Evolutionary conservation across 306 rosid genomes (phyloP), one percentile per base, ranked within the genome.

Genomic region (Malus asiatica): DNA sequence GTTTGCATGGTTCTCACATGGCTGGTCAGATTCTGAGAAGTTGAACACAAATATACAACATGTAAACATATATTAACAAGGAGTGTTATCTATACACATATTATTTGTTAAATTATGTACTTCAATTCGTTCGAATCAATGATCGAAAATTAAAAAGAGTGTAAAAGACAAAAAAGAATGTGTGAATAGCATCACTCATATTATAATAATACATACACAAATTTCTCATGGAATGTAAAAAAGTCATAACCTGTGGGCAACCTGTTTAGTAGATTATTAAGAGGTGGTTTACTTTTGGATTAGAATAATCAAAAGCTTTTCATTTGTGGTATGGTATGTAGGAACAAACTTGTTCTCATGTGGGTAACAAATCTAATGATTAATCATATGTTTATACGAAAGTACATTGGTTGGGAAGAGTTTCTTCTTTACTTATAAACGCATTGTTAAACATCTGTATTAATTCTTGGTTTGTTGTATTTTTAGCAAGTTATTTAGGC

Each of bases 1-100:
- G 77, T 51, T 66, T 76, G 74, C 83, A 82, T 48, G 33, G 69
- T 77, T 66, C 22, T 78, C 89, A 70, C 89, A 77, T 83, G 86
- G 80, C 58, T 3, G 27, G 25, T 63, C 74, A 69, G 38, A 27
- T 57, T 53, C 60, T 73, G 77, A 57, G 75, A 38, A 72, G 69
- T 46, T 57, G 44, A 58, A 40, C 29, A n/a, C 35, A 46, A 12
- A 11, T 45, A 1, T 6, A 55, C 27, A 55, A 70, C 55, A 29
- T 33, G 33, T 51, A 46, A 20, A 55, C 11, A 55, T 70, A 18
- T 23, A 65, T 38, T 38, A 38, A 38, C 10, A 6, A 38, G 0
- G 4, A 38, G 10, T 38, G 42, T 0, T 38, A 38, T 38, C 2
- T 7, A 38, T 2, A 38, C 9, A 38, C 0, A 38, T 1, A 3